These are phyloP conservation scores for Ceratocystis albifundus DNA, from an alignment of 2,329 filamentous ascomycete genomes.

Conservation along the genomic window DNA sequence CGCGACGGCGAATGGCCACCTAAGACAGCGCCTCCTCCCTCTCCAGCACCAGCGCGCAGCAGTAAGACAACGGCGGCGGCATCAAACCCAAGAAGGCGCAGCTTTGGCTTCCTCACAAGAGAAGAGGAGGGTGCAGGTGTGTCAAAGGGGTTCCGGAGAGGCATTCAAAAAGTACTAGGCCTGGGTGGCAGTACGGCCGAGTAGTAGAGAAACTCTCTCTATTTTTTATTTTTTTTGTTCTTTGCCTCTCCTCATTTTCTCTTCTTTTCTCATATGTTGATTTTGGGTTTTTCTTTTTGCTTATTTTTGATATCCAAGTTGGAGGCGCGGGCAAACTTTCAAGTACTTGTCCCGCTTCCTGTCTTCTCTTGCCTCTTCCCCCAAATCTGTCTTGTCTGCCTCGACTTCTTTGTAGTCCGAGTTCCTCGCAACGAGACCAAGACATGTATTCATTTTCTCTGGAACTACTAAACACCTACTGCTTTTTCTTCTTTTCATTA, in stretches of 20 bases:
- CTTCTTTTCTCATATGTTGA: background rate
- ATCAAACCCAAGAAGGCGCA: conserved; percentile 34
- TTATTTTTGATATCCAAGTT: conserved; percentile 16
- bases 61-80: conserved; percentile 31
- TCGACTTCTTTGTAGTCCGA: background rate
- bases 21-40: conserved; percentile 40
- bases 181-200: conserved; percentile 14
- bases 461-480: background rate
- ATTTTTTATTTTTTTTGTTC: too few species aligned
- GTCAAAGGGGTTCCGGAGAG: conserved; percentile 32
- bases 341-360: background rate
- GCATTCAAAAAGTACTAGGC: conserved; percentile 33
- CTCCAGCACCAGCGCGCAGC: conserved; percentile 32
- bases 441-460: background rate
- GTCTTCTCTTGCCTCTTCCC: background rate
- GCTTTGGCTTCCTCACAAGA: conserved; percentile 38
- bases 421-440: background rate
- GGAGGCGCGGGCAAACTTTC: background rate
- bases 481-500: background rate
- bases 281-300: background rate
- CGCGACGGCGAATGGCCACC: conserved; percentile 88
- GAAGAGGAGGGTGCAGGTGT: conserved; percentile 28
- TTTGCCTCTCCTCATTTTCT: background rate
- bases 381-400: background rate
- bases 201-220: background rate